Conservation (phyloP, 202 grass and related monocot species). For the Saccharum hybrid region DNA sequence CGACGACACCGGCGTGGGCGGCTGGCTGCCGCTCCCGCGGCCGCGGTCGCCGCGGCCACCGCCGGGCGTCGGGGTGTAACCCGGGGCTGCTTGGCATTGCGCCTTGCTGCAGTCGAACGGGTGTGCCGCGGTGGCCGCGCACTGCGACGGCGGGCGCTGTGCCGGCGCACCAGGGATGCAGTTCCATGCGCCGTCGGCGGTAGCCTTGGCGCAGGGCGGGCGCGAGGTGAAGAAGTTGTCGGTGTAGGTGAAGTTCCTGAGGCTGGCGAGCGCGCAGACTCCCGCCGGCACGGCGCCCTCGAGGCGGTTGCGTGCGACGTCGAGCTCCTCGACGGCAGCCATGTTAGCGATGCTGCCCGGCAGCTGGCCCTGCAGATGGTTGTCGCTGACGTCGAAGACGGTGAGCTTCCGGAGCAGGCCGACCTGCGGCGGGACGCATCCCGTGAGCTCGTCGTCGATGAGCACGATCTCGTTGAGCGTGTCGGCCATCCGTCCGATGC, state of each 20-base stretch:
- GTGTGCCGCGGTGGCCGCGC: constrained; percentile 47
- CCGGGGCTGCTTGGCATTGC: constrained; percentile 53
- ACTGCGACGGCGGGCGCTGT: constrained; percentile 54
- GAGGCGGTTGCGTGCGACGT: constrained; percentile 63
- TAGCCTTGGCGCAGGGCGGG: constrained; percentile 38
- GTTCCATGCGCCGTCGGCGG: constrained; percentile 62
- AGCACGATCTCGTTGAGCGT: constrained; percentile 92
- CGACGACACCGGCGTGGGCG: background rate
- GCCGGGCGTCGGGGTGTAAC: background rate
- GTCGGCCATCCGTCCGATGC: constrained; percentile 65
- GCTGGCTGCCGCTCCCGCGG: background rate
- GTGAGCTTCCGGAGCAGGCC: constrained; percentile 64
- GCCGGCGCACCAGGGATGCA: constrained; percentile 65
- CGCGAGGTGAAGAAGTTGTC: constrained; percentile 79
- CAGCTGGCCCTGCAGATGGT: constrained; percentile 61
- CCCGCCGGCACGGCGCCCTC: constrained; percentile 60
- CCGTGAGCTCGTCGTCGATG: constrained; percentile 62
- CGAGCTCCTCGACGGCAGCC: constrained; percentile 64
- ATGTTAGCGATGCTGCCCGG: constrained; percentile 45
- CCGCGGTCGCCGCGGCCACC: too few relatives aligned
- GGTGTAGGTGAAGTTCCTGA: constrained; percentile 75
- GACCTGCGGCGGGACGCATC: constrained; percentile 73
- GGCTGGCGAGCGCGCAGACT: constrained; percentile 48
- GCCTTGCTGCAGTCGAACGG: constrained; percentile 81
- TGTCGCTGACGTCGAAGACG: constrained; percentile 90